phyloP scores from a whole-genome alignment of 1,284 basidiomycete species.

The Trichosporon faecale region DNA sequence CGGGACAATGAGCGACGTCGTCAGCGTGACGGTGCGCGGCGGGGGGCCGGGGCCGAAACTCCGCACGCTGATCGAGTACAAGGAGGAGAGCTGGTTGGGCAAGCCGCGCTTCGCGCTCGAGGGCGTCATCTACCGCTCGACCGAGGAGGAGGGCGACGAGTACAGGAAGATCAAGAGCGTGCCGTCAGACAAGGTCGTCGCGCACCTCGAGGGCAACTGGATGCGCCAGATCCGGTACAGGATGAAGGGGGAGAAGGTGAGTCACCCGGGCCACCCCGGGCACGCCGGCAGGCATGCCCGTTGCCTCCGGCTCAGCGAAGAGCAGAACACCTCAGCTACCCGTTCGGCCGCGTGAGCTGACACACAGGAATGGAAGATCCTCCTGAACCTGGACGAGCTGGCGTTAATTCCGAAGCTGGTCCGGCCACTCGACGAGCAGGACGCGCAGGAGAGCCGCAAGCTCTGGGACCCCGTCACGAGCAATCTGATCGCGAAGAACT shows the following conservation, averaged over 20 bases:
- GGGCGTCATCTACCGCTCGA: constrained; percentile 81
- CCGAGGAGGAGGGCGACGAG: constrained; percentile 56
- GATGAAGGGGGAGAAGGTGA: constrained; percentile 61
- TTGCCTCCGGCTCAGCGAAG: too few relatives aligned
- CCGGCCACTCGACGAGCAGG: constrained; percentile 74
- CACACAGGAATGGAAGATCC: constrained; percentile 61
- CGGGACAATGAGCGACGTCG: constrained; percentile 64
- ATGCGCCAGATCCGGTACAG: constrained; percentile 76
- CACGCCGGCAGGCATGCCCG: too few relatives aligned
- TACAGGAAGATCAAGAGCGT: constrained; percentile 76
- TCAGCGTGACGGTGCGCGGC: constrained; percentile 76
- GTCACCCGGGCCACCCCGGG: constrained; percentile 22
- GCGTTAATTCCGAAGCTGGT: constrained; percentile 78
- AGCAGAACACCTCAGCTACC: constrained; percentile 18
- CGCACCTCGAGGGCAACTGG: constrained; percentile 86
- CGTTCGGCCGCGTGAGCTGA: background rate
- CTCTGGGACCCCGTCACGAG: constrained; percentile 85
- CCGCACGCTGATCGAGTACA: constrained; percentile 85
- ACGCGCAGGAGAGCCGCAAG: constrained; percentile 75
- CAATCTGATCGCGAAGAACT: constrained; percentile 77
- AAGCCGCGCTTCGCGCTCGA: constrained; percentile 82
- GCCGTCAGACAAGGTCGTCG: constrained; percentile 71
- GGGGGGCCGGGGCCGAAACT: constrained; percentile 62
- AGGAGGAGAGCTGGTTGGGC: constrained; percentile 96
- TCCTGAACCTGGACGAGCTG: constrained; percentile 75